These are phyloP conservation scores for Clohesyomyces aquaticus DNA, from an alignment of 495 filamentous ascomycete species.

Conservation along the genomic window DNA sequence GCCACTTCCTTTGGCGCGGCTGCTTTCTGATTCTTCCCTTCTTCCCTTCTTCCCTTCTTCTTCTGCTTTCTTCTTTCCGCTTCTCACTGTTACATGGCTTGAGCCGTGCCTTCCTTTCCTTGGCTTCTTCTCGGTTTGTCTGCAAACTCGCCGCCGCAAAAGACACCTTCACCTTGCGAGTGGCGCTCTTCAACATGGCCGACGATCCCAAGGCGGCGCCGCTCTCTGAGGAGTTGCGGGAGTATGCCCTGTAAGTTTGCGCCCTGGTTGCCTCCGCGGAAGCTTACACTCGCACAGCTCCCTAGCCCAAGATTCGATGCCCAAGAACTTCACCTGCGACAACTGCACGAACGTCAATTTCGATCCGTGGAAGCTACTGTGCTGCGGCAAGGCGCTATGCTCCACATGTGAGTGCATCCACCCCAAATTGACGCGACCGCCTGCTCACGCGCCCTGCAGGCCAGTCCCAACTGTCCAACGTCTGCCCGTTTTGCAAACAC, in stretches of 20 bases:
- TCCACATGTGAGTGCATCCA: slow-evolving; percentile 66
- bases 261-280: background rate
- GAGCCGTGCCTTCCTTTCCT: background rate
- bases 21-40: no score
- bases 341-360: slow-evolving; percentile 89
- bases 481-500: slow-evolving; percentile 93
- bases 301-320: slow-evolving; percentile 54
- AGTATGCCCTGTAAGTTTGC: slow-evolving; percentile 27
- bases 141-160: no score
- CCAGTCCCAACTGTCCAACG: slow-evolving; percentile 60
- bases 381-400: slow-evolving; percentile 95
- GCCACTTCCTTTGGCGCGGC: no score
- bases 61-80: background rate
- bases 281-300: slow-evolving; percentile 19
- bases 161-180: no score
- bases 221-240: slow-evolving; percentile 28
- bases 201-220: slow-evolving; percentile 25
- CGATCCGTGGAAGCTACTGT: slow-evolving; percentile 87
- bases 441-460: slow-evolving; percentile 53
- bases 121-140: background rate
- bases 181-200: slow-evolving; percentile 31
- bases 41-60: no score
- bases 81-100: background rate
- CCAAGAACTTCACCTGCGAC: slow-evolving; percentile 91
- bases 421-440: background rate